Evolutionary conservation across 2,329 filamentous ascomycete genomes (phyloP).

Genomic region (Aspergillus jensenii): DNA sequence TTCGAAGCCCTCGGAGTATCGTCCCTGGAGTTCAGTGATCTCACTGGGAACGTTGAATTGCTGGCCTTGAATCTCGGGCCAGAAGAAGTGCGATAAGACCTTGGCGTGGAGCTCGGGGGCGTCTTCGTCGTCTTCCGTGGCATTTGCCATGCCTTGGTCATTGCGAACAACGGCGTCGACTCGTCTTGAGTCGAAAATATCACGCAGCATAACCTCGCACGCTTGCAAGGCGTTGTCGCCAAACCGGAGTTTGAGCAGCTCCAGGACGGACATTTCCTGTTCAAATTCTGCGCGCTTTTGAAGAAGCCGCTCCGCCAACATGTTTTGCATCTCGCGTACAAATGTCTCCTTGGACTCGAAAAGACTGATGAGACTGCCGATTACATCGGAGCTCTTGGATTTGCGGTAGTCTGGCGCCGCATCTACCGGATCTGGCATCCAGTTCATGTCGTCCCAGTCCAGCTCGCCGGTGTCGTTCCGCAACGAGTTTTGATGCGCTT

Average conservation of each 20-base stretch:
- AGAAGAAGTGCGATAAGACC: conserved; percentile 89
- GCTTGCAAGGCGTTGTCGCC: conserved; percentile 83
- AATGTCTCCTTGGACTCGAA: conserved; percentile 89
- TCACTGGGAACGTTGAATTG: conserved; percentile 47
- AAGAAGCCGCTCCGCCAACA: conserved; percentile 79
- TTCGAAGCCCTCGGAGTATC: conserved; percentile 75
- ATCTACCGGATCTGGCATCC: conserved; percentile 90
- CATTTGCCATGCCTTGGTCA: conserved; percentile 41
- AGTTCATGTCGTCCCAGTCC: conserved; percentile 89
- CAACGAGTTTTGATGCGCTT: conserved; percentile 42
- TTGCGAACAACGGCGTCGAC: conserved; percentile 69
- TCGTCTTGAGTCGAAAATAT: conserved; percentile 78
- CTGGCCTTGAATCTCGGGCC: conserved; percentile 72
- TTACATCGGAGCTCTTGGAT: conserved; percentile 84
- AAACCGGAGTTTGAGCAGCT: conserved; percentile 83
- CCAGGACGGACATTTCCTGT: conserved; percentile 78
- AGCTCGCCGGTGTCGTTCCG: conserved; percentile 62
- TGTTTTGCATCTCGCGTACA: conserved; percentile 87
- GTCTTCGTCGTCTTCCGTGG: conserved; percentile 22
- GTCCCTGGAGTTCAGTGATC: conserved; percentile 59
- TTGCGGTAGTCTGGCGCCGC: conserved; percentile 90
- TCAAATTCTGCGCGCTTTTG: conserved; percentile 67
- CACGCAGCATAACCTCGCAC: conserved; percentile 96
- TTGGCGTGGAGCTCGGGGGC: conserved; percentile 67
- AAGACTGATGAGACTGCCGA: conserved; percentile 83